These are phyloP conservation scores for Perkinsus olseni DNA, from an alignment of 169 alveolate genomes.

Conservation along the genomic window DNA sequence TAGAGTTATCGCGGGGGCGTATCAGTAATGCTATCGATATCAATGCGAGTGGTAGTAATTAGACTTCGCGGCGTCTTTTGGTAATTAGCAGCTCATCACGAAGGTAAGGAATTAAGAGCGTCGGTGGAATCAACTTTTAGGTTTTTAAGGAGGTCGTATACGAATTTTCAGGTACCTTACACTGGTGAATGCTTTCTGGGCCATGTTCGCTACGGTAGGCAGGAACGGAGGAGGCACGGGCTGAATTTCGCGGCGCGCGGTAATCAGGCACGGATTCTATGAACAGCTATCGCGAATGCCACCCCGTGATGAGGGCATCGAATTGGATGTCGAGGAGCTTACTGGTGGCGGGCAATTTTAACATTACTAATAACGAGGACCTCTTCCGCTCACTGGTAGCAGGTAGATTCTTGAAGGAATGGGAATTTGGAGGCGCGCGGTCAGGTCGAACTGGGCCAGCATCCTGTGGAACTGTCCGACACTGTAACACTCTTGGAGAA, in stretches of 20 bases:
- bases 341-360: constrained; percentile 35
- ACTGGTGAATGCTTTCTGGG: constrained; percentile 36
- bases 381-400: constrained; percentile 22
- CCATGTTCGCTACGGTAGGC: constrained; percentile 33
- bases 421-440: neutral
- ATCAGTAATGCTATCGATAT: no score
- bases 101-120: no score
- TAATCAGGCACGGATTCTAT: constrained; percentile 29
- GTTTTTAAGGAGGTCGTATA: neutral
- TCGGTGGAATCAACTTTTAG: neutral
- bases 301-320: constrained; percentile 30
- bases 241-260: neutral
- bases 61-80: no score
- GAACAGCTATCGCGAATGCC: constrained; percentile 31
- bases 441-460: constrained; percentile 33
- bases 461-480: constrained; percentile 34
- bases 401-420: no score
- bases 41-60: no score
- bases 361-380: constrained; percentile 36
- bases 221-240: neutral
- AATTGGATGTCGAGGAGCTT: constrained; percentile 36
- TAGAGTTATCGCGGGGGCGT: no score
- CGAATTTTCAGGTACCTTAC: constrained; percentile 20
- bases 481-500: constrained; percentile 20
- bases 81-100: no score